Evolutionary conservation across 2,329 filamentous ascomycete genomes (phyloP).

Genomic region (Ceratocystis cacaofunesta): DNA sequence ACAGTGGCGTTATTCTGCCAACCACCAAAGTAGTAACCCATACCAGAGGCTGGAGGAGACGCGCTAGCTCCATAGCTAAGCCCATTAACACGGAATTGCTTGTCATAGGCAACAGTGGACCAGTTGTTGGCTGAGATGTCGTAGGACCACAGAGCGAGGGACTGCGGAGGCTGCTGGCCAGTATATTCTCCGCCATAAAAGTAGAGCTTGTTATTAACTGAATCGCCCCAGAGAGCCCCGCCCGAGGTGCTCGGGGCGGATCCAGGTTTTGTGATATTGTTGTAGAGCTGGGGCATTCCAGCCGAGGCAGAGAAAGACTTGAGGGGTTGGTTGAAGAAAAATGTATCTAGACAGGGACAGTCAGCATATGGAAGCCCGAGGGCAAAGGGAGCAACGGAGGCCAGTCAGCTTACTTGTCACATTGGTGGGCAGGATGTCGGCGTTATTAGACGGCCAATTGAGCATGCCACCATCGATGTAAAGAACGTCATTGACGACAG

Average conservation of each 20-base stretch:
- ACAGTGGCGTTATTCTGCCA: slow-evolving; percentile 42
- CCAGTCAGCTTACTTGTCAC: slow-evolving; percentile 38
- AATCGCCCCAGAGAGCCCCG: slow-evolving; percentile 42
- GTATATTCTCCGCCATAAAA: slow-evolving; percentile 48
- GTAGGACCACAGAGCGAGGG: slow-evolving; percentile 38
- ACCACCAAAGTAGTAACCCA: slow-evolving; percentile 48
- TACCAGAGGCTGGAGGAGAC: slow-evolving; percentile 37
- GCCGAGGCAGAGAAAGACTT: slow-evolving; percentile 27
- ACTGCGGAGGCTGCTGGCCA: slow-evolving; percentile 29
- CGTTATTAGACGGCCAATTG: slow-evolving; percentile 36
- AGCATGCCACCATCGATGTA: slow-evolving; percentile 49
- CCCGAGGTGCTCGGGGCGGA: slow-evolving; percentile 35
- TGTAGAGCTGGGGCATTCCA: slow-evolving; percentile 37
- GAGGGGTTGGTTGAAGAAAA: slow-evolving; percentile 42
- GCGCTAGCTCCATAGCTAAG: slow-evolving; percentile 44
- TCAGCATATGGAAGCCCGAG: not conserved
- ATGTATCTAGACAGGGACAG: slow-evolving; percentile 17
- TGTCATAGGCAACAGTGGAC: slow-evolving; percentile 31
- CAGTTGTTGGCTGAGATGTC: slow-evolving; percentile 42
- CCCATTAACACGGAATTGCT: slow-evolving; percentile 27
- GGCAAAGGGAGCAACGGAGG: not conserved
- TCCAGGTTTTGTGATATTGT: slow-evolving; percentile 43
- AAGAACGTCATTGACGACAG: slow-evolving; percentile 42
- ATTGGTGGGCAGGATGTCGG: slow-evolving; percentile 31
- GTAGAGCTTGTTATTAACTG: slow-evolving; percentile 48